phyloP scores from a whole-genome alignment of 345 rosid genomes.

The Melaleuca alternifolia region DNA sequence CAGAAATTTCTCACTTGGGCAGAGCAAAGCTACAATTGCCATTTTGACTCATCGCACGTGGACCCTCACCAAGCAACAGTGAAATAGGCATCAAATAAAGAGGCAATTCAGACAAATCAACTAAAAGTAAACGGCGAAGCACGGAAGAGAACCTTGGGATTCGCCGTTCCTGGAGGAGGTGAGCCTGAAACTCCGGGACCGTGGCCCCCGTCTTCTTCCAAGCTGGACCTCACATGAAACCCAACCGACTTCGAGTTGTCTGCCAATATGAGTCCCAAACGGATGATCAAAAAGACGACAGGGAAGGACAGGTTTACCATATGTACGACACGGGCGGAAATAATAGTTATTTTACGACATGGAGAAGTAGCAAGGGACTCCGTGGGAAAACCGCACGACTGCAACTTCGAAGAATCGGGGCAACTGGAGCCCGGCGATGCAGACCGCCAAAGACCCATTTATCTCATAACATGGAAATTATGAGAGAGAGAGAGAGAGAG shows the following conservation, averaged over 20 bases:
- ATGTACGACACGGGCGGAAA: too few relatives aligned
- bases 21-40: not conserved
- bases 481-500: not conserved
- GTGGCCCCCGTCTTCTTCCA: slow-evolving; percentile 13
- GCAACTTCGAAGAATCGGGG: not conserved
- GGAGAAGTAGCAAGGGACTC: not conserved
- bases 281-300: not conserved
- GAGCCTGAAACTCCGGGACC: slow-evolving; percentile 6
- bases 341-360: not conserved
- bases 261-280: not conserved
- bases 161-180: slow-evolving; percentile 4
- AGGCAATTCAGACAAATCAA: not conserved
- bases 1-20: not conserved
- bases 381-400: not conserved
- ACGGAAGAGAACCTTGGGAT: slow-evolving; percentile 13
- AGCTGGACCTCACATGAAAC: slow-evolving; percentile 22
- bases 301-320: not conserved
- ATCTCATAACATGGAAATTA: not conserved
- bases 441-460: not conserved
- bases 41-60: not conserved
- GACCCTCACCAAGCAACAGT: not conserved
- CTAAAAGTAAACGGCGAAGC: not conserved
- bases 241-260: slow-evolving; percentile 12
- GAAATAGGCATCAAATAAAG: not conserved
- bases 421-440: not conserved